A percentile compares a stretch with the other conserved stretches of the same genome.
phyloP scores from a whole-genome alignment of 257 asterid genomes.

The Lithospermum erythrorhizon region DNA sequence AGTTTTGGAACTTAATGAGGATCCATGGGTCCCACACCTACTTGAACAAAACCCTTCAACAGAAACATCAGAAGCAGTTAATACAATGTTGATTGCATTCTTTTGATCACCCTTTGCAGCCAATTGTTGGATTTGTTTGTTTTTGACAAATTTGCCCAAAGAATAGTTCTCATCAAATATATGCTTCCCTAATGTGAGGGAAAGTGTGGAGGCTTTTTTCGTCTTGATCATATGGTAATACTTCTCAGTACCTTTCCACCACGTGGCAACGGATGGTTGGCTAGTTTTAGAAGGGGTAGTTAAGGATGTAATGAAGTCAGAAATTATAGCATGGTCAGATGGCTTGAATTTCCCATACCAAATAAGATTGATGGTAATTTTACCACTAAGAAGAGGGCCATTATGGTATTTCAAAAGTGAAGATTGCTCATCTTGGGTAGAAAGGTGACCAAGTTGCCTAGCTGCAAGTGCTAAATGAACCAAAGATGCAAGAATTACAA shows the following conservation, averaged over 20 bases:
- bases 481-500: slow-evolving; percentile 1
- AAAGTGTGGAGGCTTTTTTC: slow-evolving; percentile 18
- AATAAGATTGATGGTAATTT: slow-evolving; percentile 24
- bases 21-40: slow-evolving; percentile 52
- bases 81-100: slow-evolving; percentile 40
- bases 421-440: slow-evolving; percentile 13
- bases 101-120: slow-evolving; percentile 31
- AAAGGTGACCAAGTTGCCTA: slow-evolving; percentile 5
- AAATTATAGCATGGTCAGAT: slow-evolving; percentile 20
- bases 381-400: slow-evolving; percentile 34
- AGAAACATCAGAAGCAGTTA: slow-evolving; percentile 40
- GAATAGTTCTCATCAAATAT: slow-evolving; percentile 25
- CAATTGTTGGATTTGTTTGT: slow-evolving; percentile 22
- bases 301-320: slow-evolving; percentile 28
- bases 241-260: slow-evolving; percentile 37
- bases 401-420: slow-evolving; percentile 28
- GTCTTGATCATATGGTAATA: slow-evolving; percentile 23
- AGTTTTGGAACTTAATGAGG: slow-evolving; percentile 19
- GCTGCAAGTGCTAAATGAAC: slow-evolving; percentile 8
- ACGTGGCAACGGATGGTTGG: slow-evolving; percentile 34
- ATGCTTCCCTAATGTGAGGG: slow-evolving; percentile 25
- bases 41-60: slow-evolving; percentile 40
- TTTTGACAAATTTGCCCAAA: slow-evolving; percentile 34
- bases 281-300: slow-evolving; percentile 15
- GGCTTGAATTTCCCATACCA: slow-evolving; percentile 37